These are phyloP conservation scores for Suillus hirtellus DNA, from an alignment of 768 basidiomycete genomes.

Conservation along the genomic window DNA sequence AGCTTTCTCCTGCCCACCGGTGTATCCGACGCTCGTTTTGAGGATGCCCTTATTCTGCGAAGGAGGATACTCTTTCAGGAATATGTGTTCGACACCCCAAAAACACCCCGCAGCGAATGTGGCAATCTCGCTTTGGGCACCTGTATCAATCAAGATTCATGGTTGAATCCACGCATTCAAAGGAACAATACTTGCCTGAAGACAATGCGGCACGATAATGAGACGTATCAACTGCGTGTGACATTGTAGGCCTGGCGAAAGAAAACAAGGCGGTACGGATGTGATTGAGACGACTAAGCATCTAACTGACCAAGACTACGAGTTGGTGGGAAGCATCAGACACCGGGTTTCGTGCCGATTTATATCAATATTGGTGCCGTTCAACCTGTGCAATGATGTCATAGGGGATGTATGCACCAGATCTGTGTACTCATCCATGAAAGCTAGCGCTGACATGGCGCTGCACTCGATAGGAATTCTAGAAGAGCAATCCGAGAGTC, in stretches of 20 bases:
- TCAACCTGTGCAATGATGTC: no score
- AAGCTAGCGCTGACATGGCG: no score
- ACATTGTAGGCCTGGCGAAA: conserved; percentile 20
- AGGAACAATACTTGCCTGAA: conserved; percentile 23
- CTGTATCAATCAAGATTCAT: background rate
- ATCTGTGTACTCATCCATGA: no score
- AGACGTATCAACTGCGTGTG: conserved; percentile 35
- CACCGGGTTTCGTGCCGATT: background rate
- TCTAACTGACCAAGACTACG: conserved; percentile 5
- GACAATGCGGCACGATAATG: conserved; percentile 44
- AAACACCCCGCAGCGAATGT: conserved; percentile 67
- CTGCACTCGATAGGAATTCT: no score
- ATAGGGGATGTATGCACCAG: no score
- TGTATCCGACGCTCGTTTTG: conserved; percentile 77
- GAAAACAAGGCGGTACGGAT: conserved; percentile 24
- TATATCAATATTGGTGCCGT: no score
- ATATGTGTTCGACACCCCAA: conserved; percentile 88
- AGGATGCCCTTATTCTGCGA: conserved; percentile 72
- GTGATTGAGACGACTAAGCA: conserved; percentile 29
- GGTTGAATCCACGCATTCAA: background rate
- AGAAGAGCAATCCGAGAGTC: no score
- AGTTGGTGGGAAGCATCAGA: conserved; percentile 1
- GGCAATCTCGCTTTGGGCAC: conserved; percentile 38
- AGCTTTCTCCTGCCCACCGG: conserved; percentile 60
- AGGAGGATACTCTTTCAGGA: conserved; percentile 75